Evolutionary conservation across 306 rosid genomes (phyloP).

Genomic region (Arachis stenosperma): DNA sequence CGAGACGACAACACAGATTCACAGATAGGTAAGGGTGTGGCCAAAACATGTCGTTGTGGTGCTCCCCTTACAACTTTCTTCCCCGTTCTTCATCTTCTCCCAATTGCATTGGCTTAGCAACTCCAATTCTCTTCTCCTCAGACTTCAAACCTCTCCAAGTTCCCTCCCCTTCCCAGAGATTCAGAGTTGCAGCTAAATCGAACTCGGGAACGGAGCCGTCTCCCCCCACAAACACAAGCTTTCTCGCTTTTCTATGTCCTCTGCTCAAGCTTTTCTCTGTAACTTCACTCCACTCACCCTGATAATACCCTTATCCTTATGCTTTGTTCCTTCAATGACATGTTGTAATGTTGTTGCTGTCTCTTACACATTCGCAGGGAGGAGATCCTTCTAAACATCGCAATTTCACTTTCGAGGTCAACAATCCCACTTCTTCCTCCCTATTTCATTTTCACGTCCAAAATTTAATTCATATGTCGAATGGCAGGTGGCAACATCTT

Average conservation of each 20-base stretch:
- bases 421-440: neutral
- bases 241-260: conserved; percentile 76
- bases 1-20: too few relatives aligned
- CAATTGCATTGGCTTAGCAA: too few relatives aligned
- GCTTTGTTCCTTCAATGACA: neutral
- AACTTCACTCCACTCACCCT: conserved; percentile 3
- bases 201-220: conserved; percentile 34
- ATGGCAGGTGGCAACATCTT: conserved; percentile 67
- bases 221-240: conserved; percentile 46
- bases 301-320: neutral
- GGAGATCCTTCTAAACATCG: conserved; percentile 89
- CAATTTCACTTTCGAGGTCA: conserved; percentile 73
- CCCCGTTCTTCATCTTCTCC: neutral
- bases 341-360: neutral
- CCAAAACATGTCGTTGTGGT: neutral
- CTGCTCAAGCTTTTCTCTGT: conserved; percentile 81
- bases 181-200: conserved; percentile 45
- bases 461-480: neutral
- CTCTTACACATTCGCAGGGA: conserved; percentile 43
- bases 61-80: neutral
- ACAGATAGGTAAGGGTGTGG: too few relatives aligned
- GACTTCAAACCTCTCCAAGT: neutral
- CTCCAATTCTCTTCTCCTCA: neutral
- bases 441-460: neutral
- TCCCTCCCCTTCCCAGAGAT: neutral